Percentiles rank a stretch among this genome's conserved stretches.
These are phyloP conservation scores for Hemisphaericaspora nanyangensis DNA, from an alignment of 805 yeast genomes.

Conservation along the genomic window DNA sequence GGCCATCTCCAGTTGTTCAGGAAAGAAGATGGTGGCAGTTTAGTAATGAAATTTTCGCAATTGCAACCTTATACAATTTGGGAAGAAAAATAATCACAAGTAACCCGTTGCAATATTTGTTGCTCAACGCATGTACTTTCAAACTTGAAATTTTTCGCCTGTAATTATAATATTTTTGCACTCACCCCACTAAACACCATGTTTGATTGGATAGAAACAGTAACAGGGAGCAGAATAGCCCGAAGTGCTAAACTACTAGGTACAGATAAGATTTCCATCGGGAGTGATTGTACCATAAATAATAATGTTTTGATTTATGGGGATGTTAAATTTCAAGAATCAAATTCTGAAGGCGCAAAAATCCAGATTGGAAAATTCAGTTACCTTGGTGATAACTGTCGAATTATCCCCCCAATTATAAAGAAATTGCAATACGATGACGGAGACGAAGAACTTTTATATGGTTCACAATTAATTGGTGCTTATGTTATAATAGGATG, in stretches of 20 bases:
- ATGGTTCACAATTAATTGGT: constrained; percentile 34
- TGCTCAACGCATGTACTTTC: too few relatives aligned
- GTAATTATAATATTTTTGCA: too few relatives aligned
- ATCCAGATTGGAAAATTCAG: constrained; percentile 47
- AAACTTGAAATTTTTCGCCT: too few relatives aligned
- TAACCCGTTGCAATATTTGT: too few relatives aligned
- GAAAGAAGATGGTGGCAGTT: too few relatives aligned
- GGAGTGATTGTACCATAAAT: constrained; percentile 45
- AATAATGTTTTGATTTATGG: constrained; percentile 32
- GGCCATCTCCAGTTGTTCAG: too few relatives aligned
- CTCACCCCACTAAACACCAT: too few relatives aligned
- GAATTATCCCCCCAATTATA: constrained; percentile 17
- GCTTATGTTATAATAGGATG: constrained; percentile 43
- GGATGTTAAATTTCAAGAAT: constrained; percentile 17
- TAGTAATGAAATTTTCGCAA: too few relatives aligned
- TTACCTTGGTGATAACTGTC: constrained; percentile 27
- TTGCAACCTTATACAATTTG: too few relatives aligned
- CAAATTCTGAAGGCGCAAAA: constrained; percentile 15
- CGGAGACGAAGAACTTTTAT: not conserved
- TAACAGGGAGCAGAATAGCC: constrained; percentile 49
- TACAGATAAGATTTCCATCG: constrained; percentile 39
- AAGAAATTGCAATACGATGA: not conserved
- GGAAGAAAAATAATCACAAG: too few relatives aligned
- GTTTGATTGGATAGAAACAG: constrained; percentile 31
- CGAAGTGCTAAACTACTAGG: constrained; percentile 40